Percentiles rank a stretch among this genome's conserved stretches.
phyloP scores from a whole-genome alignment of 768 basidiomycete genomes.

The Exidia glandulosa region DNA sequence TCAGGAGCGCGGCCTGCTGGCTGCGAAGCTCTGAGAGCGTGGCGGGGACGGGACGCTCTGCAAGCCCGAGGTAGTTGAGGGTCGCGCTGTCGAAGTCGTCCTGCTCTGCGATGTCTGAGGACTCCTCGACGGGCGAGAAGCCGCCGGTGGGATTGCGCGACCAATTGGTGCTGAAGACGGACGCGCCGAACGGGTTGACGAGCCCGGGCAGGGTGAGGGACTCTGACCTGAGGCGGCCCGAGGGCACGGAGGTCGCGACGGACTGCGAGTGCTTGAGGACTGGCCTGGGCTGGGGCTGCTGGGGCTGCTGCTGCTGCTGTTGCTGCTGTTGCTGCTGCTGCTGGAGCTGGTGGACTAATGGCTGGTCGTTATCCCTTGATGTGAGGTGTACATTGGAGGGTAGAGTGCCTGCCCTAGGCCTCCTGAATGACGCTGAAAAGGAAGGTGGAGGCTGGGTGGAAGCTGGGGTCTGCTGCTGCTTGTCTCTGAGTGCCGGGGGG shows the following conservation, averaged over 20 bases:
- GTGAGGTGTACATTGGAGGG: constrained; percentile 86
- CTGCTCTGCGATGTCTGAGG: constrained; percentile 48
- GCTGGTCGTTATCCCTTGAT: constrained; percentile 28
- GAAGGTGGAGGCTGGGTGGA: not conserved
- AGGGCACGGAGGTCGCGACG: constrained; percentile 46
- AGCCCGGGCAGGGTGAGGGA: constrained; percentile 81
- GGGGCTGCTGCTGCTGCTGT: constrained; percentile 23
- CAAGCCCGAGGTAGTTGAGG: constrained; percentile 91
- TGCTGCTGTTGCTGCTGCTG: constrained; percentile 38
- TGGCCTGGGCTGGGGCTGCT: constrained; percentile 40
- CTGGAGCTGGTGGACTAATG: no score
- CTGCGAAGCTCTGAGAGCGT: constrained; percentile 82
- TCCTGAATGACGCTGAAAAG: constrained; percentile 41
- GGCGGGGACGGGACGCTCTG: constrained; percentile 75
- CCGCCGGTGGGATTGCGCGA: constrained; percentile 51
- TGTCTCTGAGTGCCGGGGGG: not conserved
- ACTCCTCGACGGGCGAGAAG: constrained; percentile 2
- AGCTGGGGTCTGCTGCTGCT: not conserved
- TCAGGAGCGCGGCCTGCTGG: constrained; percentile 73
- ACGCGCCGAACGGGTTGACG: constrained; percentile 72
- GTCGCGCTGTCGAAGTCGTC: constrained; percentile 83
- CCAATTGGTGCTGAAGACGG: constrained; percentile 88
- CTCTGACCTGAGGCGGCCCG: constrained; percentile 77
- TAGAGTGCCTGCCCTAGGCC: constrained; percentile 94
- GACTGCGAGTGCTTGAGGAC: constrained; percentile 65